Conservation (phyloP, 2,329 filamentous ascomycete species). For the Arachnomyces sp. region DNA sequence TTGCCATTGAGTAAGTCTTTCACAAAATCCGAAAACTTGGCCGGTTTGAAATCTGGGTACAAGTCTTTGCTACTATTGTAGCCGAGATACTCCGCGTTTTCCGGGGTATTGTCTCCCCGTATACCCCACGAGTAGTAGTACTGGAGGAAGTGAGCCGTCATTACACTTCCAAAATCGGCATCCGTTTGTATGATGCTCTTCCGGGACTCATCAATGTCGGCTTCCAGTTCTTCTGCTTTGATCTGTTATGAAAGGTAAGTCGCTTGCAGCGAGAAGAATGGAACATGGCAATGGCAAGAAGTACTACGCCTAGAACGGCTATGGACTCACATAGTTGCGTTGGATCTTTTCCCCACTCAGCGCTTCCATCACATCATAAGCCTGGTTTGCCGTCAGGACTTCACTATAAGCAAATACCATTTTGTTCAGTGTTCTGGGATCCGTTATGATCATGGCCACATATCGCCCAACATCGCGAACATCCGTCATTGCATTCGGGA, state of each 20-base stretch:
- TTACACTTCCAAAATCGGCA: constrained; percentile 28
- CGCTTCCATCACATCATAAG: constrained; percentile 40
- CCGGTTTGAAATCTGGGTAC: constrained; percentile 44
- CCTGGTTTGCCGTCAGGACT: constrained; percentile 38
- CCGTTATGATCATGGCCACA: constrained; percentile 44
- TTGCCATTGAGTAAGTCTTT: constrained; percentile 34
- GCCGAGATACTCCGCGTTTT: constrained; percentile 47
- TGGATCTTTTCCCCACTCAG: constrained; percentile 42
- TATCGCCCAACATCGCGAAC: constrained; percentile 47
- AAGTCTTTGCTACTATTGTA: constrained; percentile 46
- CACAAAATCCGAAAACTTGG: constrained; percentile 32
- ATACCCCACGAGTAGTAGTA: constrained; percentile 42
- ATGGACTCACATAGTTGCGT: constrained; percentile 29
- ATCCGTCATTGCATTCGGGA: constrained; percentile 39
- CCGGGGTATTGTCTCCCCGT: constrained; percentile 46
- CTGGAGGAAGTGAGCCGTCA: constrained; percentile 31
- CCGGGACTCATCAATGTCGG: too few species aligned
- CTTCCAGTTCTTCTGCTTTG: constrained; percentile 18
- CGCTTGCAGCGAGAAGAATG: neutral
- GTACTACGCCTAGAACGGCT: too few species aligned
- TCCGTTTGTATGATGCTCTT: constrained; percentile 2
- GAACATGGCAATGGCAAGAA: constrained; percentile 3
- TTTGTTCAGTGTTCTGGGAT: constrained; percentile 47
- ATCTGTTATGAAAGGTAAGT: constrained; percentile 15
- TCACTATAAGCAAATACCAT: constrained; percentile 44